Evolutionary conservation across 345 rosid species (phyloP).

Genomic region (Lagerstroemia speciosa): DNA sequence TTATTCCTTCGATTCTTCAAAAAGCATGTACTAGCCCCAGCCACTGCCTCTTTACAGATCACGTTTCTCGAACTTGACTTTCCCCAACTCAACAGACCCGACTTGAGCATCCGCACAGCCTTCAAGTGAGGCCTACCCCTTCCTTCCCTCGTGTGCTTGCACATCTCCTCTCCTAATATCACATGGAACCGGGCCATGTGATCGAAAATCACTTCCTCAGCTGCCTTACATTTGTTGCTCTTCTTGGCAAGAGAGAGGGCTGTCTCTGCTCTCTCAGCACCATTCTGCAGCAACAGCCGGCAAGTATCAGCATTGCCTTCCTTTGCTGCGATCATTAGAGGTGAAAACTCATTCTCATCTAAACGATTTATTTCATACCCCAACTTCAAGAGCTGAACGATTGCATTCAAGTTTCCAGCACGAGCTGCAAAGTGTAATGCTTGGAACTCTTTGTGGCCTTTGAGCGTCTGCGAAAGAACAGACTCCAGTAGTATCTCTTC

Average conservation of each 20-base stretch:
- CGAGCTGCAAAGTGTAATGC: conserved; percentile 25
- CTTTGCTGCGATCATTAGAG: conserved; percentile 25
- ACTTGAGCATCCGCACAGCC: conserved; percentile 18
- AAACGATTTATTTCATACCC: conserved; percentile 11
- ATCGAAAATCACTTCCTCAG: conserved; percentile 22
- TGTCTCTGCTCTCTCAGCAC: conserved; percentile 22
- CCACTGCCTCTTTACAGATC: conserved; percentile 23
- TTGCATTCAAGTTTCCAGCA: conserved; percentile 17
- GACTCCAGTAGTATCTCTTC: conserved; percentile 26
- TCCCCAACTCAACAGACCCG: conserved; percentile 22
- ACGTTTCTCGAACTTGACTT: conserved; percentile 23
- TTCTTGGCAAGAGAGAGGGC: conserved; percentile 22
- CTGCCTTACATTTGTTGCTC: conserved; percentile 18
- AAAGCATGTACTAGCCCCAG: conserved; percentile 18
- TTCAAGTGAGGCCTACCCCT: conserved; percentile 24
- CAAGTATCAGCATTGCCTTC: conserved; percentile 27
- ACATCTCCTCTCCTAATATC: conserved; percentile 21
- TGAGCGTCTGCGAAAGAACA: conserved; percentile 15
- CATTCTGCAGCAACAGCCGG: conserved; percentile 21
- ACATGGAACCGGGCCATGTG: conserved; percentile 20
- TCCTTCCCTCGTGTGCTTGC: conserved; percentile 25
- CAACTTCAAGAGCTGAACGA: conserved; percentile 18
- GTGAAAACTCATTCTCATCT: conserved; percentile 20
- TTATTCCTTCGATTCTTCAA: conserved; percentile 17
- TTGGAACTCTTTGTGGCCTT: conserved; percentile 14